phyloP scores from a whole-genome alignment of 768 basidiomycete genomes.

The Serendipita sp. region DNA sequence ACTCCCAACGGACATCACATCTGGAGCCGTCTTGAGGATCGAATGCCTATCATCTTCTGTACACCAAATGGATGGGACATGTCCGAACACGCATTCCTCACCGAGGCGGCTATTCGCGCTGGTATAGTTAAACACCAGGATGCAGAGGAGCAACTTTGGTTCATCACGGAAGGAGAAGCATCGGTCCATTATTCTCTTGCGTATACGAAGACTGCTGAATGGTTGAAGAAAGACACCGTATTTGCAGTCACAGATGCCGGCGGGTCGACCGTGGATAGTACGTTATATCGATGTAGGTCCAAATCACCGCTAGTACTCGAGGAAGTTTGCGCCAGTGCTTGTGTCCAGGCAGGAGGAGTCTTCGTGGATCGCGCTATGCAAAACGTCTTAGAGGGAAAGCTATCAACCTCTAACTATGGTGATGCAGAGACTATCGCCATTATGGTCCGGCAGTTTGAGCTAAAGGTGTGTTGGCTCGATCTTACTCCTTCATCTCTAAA shows the following conservation, averaged over 20 bases:
- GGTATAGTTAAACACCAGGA: neutral
- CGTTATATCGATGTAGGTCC: neutral
- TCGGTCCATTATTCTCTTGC: slow-evolving; percentile 6
- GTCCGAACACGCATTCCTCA: slow-evolving; percentile 2
- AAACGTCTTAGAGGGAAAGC: neutral
- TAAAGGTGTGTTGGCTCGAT: neutral
- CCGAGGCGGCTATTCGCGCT: neutral
- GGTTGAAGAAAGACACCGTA: neutral
- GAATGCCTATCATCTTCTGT: slow-evolving; percentile 8
- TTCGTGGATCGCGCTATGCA: neutral
- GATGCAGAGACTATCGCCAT: neutral
- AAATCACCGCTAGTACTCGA: neutral
- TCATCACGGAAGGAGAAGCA: slow-evolving; percentile 8
- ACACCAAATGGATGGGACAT: slow-evolving; percentile 15
- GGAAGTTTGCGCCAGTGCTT: no score
- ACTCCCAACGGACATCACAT: slow-evolving; percentile 1
- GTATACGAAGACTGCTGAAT: neutral
- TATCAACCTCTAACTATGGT: neutral
- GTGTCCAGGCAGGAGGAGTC: neutral
- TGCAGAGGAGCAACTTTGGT: neutral
- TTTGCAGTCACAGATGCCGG: neutral
- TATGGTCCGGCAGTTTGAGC: neutral
- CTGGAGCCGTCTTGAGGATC: neutral
- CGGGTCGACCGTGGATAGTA: slow-evolving; percentile 6
- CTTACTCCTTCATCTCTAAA: neutral